These are phyloP conservation scores for Pseudogymnoascus sp. DNA, from an alignment of 2,329 filamentous ascomycete species.

Conservation along the genomic window DNA sequence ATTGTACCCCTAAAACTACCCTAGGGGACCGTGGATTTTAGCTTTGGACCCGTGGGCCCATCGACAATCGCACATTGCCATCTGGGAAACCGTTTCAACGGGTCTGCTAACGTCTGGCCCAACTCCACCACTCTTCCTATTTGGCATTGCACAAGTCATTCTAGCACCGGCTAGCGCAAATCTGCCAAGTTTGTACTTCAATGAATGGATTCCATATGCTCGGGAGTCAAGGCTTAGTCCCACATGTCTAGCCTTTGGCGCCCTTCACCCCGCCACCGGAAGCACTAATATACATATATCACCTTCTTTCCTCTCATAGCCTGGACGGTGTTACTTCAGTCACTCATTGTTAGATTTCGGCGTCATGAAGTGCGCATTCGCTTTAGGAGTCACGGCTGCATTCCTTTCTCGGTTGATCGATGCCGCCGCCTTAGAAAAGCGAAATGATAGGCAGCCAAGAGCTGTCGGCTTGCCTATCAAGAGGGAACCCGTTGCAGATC, in stretches of 20 bases:
- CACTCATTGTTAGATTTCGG: background rate
- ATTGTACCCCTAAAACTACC: background rate
- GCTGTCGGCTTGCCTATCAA: constrained; percentile 28
- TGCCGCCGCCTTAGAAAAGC: constrained; percentile 23
- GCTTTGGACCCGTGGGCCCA: constrained; percentile 6
- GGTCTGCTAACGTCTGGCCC: background rate
- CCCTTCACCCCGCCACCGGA: background rate
- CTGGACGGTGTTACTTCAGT: background rate
- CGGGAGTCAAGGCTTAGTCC: background rate
- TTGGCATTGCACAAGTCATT: constrained; percentile 4
- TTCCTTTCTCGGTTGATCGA: constrained; percentile 24
- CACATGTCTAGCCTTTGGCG: constrained; percentile 1
- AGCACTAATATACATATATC: constrained; percentile 1
- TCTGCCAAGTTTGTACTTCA: background rate
- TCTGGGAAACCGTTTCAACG: background rate
- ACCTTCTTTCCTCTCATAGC: background rate
- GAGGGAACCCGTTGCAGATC: constrained; percentile 22
- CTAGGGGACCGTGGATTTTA: background rate
- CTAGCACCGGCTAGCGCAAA: background rate
- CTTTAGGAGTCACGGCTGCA: constrained; percentile 21
- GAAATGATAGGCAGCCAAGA: constrained; percentile 23
- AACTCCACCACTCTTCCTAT: background rate
- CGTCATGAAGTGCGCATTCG: background rate
- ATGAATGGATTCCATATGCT: background rate
- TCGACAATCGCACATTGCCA: background rate